These are phyloP conservation scores for Nicotiana benthamiana DNA, from an alignment of 257 asterid genomes.

Conservation along the genomic window DNA sequence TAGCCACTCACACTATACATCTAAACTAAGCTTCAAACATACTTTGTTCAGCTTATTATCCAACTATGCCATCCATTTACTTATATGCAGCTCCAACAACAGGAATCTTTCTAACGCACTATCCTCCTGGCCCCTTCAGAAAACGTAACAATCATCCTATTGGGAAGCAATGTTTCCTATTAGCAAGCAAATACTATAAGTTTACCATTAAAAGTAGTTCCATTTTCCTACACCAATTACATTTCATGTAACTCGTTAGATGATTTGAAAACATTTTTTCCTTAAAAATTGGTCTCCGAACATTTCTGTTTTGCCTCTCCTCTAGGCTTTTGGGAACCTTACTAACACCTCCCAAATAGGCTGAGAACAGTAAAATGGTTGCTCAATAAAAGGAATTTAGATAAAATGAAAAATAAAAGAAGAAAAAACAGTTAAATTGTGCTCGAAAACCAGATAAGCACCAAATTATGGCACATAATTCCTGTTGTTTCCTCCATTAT, in stretches of 20 bases:
- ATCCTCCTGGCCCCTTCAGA: neutral
- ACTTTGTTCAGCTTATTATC: neutral
- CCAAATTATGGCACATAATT: neutral
- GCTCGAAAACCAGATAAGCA: neutral
- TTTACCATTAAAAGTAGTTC: neutral
- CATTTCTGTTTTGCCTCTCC: neutral
- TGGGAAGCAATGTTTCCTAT: neutral
- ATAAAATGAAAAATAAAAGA: neutral
- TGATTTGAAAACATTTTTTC: neutral
- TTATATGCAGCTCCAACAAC: neutral
- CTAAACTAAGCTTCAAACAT: neutral
- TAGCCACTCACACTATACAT: neutral
- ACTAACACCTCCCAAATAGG: neutral
- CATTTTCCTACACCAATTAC: neutral
- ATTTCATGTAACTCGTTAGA: neutral
- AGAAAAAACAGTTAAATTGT: neutral
- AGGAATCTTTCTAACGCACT: neutral
- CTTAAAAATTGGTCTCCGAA: neutral
- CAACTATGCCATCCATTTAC: neutral
- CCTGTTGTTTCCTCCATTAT: neutral
- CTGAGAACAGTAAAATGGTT: neutral
- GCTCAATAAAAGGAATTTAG: no score
- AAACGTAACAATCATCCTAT: neutral
- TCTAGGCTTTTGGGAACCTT: neutral
- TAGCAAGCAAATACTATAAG: neutral